Percentiles rank a stretch among this genome's conserved stretches.
Evolutionary conservation across 2,329 filamentous ascomycete species (phyloP).

Genomic region (Pseudocercospora crystallina): DNA sequence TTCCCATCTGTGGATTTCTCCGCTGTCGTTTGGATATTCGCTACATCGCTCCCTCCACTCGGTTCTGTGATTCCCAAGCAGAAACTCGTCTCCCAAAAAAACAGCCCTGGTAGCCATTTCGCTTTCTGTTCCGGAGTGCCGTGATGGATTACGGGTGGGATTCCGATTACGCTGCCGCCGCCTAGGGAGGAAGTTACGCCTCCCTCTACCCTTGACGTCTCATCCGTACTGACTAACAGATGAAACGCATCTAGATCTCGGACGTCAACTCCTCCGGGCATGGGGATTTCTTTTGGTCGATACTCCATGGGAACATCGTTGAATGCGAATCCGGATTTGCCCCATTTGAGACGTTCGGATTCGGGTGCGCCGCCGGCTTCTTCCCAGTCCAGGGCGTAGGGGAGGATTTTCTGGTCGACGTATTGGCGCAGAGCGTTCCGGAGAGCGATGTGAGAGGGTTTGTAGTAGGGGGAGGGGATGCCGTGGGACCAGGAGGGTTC

Average conservation of each 20-base stretch:
- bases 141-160: constrained; percentile 63
- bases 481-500: constrained; percentile 50
- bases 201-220: constrained; percentile 37
- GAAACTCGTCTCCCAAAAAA: constrained; percentile 60
- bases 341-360: constrained; percentile 42
- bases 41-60: constrained; percentile 62
- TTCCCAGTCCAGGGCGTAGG: constrained; percentile 63
- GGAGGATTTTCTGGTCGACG: constrained; percentile 58
- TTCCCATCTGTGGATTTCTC: constrained; percentile 42
- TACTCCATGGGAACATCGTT: constrained; percentile 47
- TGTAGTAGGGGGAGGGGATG: constrained; percentile 63
- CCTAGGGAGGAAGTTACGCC: constrained; percentile 60
- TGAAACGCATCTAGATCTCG: constrained; percentile 59
- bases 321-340: constrained; percentile 44
- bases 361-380: constrained; percentile 50
- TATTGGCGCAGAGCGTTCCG: constrained; percentile 59
- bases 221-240: constrained; percentile 35
- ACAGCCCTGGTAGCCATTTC: constrained; percentile 60
- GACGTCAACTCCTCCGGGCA: constrained; percentile 48
- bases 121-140: constrained; percentile 60
- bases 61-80: constrained; percentile 67
- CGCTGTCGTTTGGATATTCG: constrained; percentile 62
- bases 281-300: constrained; percentile 40
- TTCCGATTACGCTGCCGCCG: constrained; percentile 62
- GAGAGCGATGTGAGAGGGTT: constrained; percentile 58